phyloP scores from a whole-genome alignment of 371 early-diverging fungal species.

The Encephalitozoon romaleae region DNA sequence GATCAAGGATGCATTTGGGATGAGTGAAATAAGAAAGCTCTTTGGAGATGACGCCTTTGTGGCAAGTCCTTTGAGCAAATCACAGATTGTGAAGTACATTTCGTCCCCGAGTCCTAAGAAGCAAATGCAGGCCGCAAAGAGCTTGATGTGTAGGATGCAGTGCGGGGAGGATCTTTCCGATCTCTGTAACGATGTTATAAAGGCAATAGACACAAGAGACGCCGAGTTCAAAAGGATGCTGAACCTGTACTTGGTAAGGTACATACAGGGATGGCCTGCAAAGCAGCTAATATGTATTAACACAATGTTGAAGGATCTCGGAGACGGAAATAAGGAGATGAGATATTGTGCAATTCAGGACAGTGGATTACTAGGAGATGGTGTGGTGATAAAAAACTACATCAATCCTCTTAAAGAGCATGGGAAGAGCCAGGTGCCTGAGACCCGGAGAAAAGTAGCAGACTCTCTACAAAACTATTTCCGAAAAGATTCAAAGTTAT shows the following conservation, averaged over 20 bases:
- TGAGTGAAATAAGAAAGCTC: background rate
- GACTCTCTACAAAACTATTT: background rate
- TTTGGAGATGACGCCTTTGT: background rate
- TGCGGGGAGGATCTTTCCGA: conserved; percentile 27
- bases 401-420: background rate
- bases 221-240: conserved; percentile 12
- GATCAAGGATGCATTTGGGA: conserved; percentile 5
- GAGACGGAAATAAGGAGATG: conserved; percentile 14
- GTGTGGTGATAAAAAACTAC: conserved; percentile 34
- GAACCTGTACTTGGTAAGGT: conserved; percentile 24
- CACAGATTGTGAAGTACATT: background rate
- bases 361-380: conserved; percentile 11
- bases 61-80: background rate
- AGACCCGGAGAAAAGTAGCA: background rate
- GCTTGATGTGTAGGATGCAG: conserved; percentile 40
- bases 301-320: conserved; percentile 44
- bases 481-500: conserved; percentile 3
- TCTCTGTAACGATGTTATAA: conserved; percentile 25
- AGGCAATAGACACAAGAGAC: conserved; percentile 27
- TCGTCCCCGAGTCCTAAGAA: background rate
- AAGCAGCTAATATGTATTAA: conserved; percentile 33
- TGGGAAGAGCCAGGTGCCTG: background rate
- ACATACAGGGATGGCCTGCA: conserved; percentile 2
- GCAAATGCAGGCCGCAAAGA: conserved; percentile 13
- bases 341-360: conserved; percentile 12